Conservation (phyloP, 331 rosid genomes). For the Pyracantha coccinea region DNA sequence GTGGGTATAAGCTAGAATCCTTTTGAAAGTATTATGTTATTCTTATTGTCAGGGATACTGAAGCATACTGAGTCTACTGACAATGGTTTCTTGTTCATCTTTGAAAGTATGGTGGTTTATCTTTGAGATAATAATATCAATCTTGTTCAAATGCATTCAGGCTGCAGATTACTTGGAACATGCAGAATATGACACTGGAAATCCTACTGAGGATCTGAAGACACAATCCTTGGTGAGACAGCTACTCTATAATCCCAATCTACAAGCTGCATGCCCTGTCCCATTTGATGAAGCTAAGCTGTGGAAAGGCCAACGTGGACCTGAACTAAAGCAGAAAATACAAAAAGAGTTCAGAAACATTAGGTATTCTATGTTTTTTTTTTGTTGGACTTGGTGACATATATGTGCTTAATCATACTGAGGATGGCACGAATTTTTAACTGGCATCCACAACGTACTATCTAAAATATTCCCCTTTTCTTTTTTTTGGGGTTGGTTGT, state of each 20-base stretch:
- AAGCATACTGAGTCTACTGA: not conserved
- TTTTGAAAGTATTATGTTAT: not conserved
- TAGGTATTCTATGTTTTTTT: conserved; percentile 37
- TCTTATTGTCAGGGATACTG: not conserved
- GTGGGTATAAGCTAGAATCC: conserved; percentile 34
- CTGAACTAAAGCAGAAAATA: conserved; percentile 80
- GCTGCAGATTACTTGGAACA: conserved; percentile 86
- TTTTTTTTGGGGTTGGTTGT: not conserved
- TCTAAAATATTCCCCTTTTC: not conserved
- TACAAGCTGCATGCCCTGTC: conserved; percentile 91
- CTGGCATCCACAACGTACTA: not conserved
- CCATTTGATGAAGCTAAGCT: conserved; percentile 97
- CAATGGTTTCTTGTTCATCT: not conserved
- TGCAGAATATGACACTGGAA: conserved; percentile 89
- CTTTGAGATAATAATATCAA: conserved; percentile 2
- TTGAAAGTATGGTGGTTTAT: not conserved
- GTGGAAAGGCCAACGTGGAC: conserved; percentile 96
- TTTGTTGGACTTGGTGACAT: not conserved
- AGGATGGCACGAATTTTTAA: not conserved
- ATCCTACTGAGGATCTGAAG: conserved; percentile 64
- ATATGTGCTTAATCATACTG: not conserved
- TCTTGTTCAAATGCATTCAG: conserved; percentile 34
- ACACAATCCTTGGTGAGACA: conserved; percentile 75
- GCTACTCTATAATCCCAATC: conserved; percentile 63
- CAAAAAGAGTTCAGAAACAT: conserved; percentile 93